phyloP scores from a whole-genome alignment of 2,329 filamentous ascomycete species.

The Scleromitrula shiraiana region DNA sequence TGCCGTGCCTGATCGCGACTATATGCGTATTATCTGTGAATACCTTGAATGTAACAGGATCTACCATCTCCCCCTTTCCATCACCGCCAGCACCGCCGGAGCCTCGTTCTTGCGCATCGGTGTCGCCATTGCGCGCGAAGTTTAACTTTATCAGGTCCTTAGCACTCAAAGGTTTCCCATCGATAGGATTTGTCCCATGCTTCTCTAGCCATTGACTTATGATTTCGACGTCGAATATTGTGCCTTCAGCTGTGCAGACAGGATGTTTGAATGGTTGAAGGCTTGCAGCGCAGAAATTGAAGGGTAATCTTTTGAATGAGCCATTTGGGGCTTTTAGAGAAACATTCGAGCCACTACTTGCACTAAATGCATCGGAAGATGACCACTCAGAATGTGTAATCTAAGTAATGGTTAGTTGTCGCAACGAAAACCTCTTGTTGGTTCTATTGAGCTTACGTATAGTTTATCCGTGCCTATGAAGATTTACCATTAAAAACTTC shows the following conservation, averaged over 20 bases:
- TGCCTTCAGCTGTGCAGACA: constrained; percentile 81
- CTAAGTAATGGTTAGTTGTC: constrained; percentile 31
- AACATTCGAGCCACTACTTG: constrained; percentile 65
- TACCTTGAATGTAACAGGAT: constrained; percentile 95
- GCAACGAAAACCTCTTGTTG: not conserved
- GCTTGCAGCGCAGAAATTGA: constrained; percentile 95
- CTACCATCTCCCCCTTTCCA: constrained; percentile 72
- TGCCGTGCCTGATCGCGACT: constrained; percentile 71
- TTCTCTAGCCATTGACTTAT: constrained; percentile 93
- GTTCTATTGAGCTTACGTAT: constrained; percentile 19
- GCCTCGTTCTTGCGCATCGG: constrained; percentile 38
- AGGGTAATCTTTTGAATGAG: constrained; percentile 82
- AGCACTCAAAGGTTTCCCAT: constrained; percentile 68
- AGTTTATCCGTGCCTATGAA: constrained; percentile 46
- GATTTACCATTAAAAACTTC: not conserved
- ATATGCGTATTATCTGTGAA: constrained; percentile 98
- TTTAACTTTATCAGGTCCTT: constrained; percentile 84
- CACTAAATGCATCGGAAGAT: constrained; percentile 79
- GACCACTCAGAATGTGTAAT: constrained; percentile 99
- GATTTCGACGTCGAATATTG: constrained; percentile 90
- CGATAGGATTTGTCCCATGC: constrained; percentile 84
- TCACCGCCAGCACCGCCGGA: constrained; percentile 47
- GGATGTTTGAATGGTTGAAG: constrained; percentile 93
- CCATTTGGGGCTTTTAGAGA: constrained; percentile 49
- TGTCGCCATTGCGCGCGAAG: constrained; percentile 83